A percentile compares a stretch with the other conserved stretches of the same genome.
Conservation (phyloP, 176 grass and related monocot species). For the Pontederia paniculata region DNA sequence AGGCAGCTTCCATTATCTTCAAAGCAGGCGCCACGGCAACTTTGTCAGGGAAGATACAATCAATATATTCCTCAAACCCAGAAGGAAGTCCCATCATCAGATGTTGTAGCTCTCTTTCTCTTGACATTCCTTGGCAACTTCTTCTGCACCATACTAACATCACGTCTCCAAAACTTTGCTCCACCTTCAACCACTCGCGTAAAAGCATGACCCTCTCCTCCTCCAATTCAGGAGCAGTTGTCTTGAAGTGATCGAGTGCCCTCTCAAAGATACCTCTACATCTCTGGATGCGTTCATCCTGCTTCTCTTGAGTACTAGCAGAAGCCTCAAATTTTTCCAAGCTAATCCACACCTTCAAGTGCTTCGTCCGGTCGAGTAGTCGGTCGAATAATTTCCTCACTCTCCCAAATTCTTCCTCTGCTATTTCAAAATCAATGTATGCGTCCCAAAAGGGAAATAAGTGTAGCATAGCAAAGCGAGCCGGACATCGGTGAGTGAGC, state of each 20-base stretch:
- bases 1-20: no score
- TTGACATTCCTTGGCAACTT: conserved; percentile 86
- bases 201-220: conserved; percentile 96
- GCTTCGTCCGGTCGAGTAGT: no score
- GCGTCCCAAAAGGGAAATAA: no score
- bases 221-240: conserved; percentile 58
- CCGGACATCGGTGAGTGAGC: no score
- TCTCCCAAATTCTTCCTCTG: conserved; percentile 52
- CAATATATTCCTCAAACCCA: conserved; percentile 85
- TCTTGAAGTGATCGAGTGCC: conserved; percentile 71
- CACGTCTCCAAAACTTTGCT: conserved; percentile 56
- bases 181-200: conserved; percentile 84
- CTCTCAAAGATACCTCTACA: conserved; percentile 64
- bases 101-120: conserved; percentile 60
- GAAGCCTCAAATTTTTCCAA: no score
- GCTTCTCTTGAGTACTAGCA: no score
- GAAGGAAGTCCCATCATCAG: conserved; percentile 54
- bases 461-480: no score
- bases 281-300: not conserved
- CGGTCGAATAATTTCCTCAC: conserved; percentile 64
- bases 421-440: no score
- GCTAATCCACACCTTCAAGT: no score
- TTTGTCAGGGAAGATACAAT: conserved; percentile 87
- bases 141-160: conserved; percentile 74
- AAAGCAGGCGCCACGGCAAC: conserved; percentile 64